These are phyloP conservation scores for Serendipita sp. DNA, from an alignment of 768 basidiomycete species.

Conservation along the genomic window DNA sequence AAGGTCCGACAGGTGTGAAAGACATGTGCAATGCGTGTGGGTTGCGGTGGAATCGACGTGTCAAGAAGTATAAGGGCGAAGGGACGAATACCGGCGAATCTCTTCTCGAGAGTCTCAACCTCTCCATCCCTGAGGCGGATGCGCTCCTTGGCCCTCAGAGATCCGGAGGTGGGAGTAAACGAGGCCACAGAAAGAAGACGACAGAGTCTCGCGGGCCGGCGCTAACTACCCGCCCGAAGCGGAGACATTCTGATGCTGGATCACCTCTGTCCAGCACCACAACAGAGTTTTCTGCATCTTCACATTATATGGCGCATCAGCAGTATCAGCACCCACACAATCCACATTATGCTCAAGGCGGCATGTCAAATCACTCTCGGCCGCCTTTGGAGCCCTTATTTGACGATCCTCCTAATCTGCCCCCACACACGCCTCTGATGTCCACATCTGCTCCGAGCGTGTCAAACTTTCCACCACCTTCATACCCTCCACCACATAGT, in stretches of 20 bases:
- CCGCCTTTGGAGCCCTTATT: neutral
- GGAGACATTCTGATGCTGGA: neutral
- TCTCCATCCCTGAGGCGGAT: neutral
- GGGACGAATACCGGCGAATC: neutral
- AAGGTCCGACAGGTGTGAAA: slow-evolving; percentile 80
- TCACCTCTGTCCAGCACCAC: neutral
- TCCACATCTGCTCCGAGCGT: neutral
- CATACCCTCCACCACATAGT: neutral
- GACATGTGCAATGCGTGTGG: slow-evolving; percentile 86
- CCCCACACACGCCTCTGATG: neutral
- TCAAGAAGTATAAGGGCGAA: neutral
- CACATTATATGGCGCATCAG: neutral
- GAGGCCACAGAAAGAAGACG: neutral
- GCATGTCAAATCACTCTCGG: neutral
- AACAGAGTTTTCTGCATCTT: neutral
- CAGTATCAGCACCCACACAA: neutral
- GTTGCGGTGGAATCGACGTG: neutral
- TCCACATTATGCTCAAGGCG: neutral
- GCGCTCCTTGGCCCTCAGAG: neutral
- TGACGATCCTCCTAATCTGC: neutral
- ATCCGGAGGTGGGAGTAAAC: slow-evolving; percentile 1
- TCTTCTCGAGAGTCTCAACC: neutral
- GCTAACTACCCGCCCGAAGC: neutral
- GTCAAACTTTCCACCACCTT: neutral
- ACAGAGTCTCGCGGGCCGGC: neutral